Evolutionary conservation across 805 yeast species (phyloP), one percentile per base, ranked within the genome.

Genomic region (Starmerella powellii): DNA sequence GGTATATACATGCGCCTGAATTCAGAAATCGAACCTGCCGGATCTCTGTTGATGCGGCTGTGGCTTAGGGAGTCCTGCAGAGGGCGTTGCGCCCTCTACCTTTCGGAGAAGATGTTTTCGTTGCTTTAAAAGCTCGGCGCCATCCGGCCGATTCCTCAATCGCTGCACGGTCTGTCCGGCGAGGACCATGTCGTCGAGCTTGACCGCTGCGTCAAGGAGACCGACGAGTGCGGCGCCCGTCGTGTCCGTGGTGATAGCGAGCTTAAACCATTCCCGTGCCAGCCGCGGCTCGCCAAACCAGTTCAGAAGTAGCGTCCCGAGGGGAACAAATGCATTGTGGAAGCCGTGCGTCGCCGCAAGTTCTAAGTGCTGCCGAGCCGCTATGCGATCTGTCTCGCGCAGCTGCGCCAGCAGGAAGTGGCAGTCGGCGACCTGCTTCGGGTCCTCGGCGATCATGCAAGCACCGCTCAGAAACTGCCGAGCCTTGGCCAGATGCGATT

Each of bases 301-400:
- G 56, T 84, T 84, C 62, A 85, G 61, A 51, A 85, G 91, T 49
- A 86, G 59, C 56, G 78, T 80, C 1, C 95, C 96, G 34, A 87
- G 63, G 18, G 77, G 72, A 19, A 77, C 72, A 56, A 85, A 82
- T 8, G 85, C 69, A 50, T 87, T 94, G 50, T 67, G 71, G 37
- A 85, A 75, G 0, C 95, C 95, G 49, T 74, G 76, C 4, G 76
- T 63, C 0, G 95, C 93, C 33, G 86, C 76, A 43, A 76, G 64
- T 56, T 86, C 91, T 45, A 82, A 69, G 54, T 85, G 87, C 46
- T 72, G 72, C 46, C 80, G 70, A 0, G 91, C 70, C n/a, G 71
- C 65, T 16, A 64, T 51, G 0, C 86, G 82, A 48, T 82, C 78
- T 11, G 77, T 65, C 37, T 73, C 72, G 31, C 76, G 64, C 53